Evolutionary conservation across 1,284 basidiomycete genomes (phyloP).

Genomic region (Puccinia hordei): DNA sequence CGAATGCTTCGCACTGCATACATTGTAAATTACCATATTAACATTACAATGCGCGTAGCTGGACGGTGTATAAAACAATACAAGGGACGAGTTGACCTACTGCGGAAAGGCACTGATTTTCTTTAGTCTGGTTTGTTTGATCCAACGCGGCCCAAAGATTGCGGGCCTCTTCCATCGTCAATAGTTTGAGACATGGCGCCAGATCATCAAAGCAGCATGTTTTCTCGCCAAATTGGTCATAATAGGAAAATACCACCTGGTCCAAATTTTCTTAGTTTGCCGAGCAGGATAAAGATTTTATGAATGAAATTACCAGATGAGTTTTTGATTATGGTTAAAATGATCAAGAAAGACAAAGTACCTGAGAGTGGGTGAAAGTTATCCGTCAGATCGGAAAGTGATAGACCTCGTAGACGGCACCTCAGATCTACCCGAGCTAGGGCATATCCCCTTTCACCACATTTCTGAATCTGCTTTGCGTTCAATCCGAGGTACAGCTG

Average conservation of each 20-base stretch:
- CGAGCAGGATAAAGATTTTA: constrained; percentile 27
- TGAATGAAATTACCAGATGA: constrained; percentile 29
- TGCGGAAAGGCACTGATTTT: background rate
- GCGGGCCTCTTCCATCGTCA: constrained; percentile 60
- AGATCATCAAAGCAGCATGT: constrained; percentile 83
- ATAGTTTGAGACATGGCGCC: constrained; percentile 65
- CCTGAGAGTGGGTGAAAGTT: constrained; percentile 28
- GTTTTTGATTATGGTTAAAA: background rate
- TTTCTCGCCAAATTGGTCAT: constrained; percentile 74
- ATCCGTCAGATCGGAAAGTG: constrained; percentile 1
- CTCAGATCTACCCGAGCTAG: constrained; percentile 40
- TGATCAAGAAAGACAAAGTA: background rate
- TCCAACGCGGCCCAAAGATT: constrained; percentile 4
- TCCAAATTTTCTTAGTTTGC: constrained; percentile 61
- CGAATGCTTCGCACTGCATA: constrained; percentile 27
- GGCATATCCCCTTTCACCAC: constrained; percentile 32
- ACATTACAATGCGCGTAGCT: background rate
- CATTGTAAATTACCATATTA: too few species aligned
- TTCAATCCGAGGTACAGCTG: constrained; percentile 12
- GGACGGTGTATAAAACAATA: background rate
- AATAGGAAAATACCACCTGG: constrained; percentile 65
- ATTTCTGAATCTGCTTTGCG: background rate
- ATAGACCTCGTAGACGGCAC: constrained; percentile 12
- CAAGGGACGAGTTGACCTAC: background rate
- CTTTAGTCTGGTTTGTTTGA: background rate